Percentiles rank a stretch among this genome's conserved stretches.
Conservation (phyloP, 495 filamentous ascomycete genomes). For the Lasiosphaeria miniovina region DNA sequence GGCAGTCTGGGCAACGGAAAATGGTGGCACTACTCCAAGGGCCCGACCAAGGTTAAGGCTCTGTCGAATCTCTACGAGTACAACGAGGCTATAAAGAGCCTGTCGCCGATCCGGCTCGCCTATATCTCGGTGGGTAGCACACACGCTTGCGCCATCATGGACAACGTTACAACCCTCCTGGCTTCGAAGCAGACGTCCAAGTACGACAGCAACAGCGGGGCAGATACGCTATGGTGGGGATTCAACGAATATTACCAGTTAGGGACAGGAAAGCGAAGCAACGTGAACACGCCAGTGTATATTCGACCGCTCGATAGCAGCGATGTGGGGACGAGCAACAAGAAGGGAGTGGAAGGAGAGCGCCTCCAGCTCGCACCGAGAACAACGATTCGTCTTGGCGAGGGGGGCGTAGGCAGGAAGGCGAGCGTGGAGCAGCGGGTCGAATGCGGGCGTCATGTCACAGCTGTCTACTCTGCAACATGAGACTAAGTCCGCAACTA, state of each 20-base stretch:
- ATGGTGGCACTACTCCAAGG: slow-evolving; percentile 84
- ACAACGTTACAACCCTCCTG: slow-evolving; percentile 66
- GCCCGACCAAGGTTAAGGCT: slow-evolving; percentile 76
- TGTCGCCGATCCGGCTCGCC: slow-evolving; percentile 74
- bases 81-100: slow-evolving; percentile 63
- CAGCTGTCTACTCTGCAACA: slow-evolving; percentile 67
- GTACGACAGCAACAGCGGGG: slow-evolving; percentile 75
- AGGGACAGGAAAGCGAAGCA: slow-evolving; percentile 85
- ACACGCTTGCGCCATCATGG: slow-evolving; percentile 76
- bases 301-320: slow-evolving; percentile 69
- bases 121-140: slow-evolving; percentile 70
- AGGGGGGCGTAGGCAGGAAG: slow-evolving; percentile 60
- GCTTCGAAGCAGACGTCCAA: slow-evolving; percentile 47
- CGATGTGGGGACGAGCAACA: slow-evolving; percentile 43
- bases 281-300: slow-evolving; percentile 67
- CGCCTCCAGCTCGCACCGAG: slow-evolving; percentile 84
- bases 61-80: slow-evolving; percentile 82
- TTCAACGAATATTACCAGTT: slow-evolving; percentile 92
- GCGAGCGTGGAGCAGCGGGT: slow-evolving; percentile 82
- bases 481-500: slow-evolving; percentile 14
- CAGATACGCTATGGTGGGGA: slow-evolving; percentile 88
- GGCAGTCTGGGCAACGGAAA: slow-evolving; percentile 80
- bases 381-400: slow-evolving; percentile 61
- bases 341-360: slow-evolving; percentile 51
- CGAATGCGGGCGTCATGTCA: slow-evolving; percentile 80